Evolutionary conservation across 176 grass and related monocot species (phyloP).

Genomic region (Zea luxurians): DNA sequence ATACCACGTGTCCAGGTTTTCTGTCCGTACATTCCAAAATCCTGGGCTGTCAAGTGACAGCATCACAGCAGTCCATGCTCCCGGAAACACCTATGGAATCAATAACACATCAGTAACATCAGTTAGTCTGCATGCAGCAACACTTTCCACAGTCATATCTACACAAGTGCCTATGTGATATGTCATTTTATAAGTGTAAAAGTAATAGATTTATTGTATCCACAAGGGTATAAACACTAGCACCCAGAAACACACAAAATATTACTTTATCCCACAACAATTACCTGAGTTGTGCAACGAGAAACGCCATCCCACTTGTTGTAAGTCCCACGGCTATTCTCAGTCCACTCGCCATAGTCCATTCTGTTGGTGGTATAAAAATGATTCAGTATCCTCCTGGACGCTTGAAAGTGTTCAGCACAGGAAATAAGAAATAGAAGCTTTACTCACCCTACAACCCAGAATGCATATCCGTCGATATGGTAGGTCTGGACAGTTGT

Average conservation of each 20-base stretch:
- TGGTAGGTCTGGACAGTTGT: slow-evolving; percentile 85
- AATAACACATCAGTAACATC: not conserved
- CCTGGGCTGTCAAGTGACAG: slow-evolving; percentile 89
- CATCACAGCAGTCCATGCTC: slow-evolving; percentile 90
- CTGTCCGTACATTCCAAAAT: slow-evolving; percentile 82
- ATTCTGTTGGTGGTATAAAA: slow-evolving; percentile 55
- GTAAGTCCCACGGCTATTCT: slow-evolving; percentile 74
- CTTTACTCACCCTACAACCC: slow-evolving; percentile 73
- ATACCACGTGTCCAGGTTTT: slow-evolving; percentile 90
- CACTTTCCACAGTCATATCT: not conserved
- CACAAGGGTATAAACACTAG: slow-evolving; percentile 4
- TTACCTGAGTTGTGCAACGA: slow-evolving; percentile 87
- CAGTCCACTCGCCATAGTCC: slow-evolving; percentile 93
- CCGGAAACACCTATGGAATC: slow-evolving; percentile 65
- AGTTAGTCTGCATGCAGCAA: not conserved
- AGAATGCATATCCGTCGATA: slow-evolving; percentile 86
- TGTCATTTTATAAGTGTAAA: not conserved
- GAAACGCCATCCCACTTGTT: slow-evolving; percentile 96
- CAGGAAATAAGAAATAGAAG: not conserved
- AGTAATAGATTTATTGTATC: not conserved
- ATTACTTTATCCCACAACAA: not conserved
- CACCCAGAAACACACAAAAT: not conserved
- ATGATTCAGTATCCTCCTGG: not conserved
- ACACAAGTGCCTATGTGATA: not conserved
- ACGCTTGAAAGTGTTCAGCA: not conserved